These are phyloP conservation scores for Meyerozyma athensensis DNA, from an alignment of 1,139 yeast genomes.

Conservation along the genomic window DNA sequence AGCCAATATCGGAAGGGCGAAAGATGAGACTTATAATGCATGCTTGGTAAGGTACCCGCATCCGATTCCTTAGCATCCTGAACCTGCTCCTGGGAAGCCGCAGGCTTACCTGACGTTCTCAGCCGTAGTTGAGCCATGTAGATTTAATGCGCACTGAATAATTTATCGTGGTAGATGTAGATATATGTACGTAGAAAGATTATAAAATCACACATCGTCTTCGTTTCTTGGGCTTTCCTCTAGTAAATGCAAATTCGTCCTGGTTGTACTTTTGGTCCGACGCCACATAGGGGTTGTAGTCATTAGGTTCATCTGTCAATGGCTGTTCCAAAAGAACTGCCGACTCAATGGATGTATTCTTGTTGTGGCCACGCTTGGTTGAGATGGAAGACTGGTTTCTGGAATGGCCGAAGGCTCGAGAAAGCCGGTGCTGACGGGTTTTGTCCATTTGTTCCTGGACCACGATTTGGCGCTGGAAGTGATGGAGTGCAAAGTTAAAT, in stretches of 20 bases:
- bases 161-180: neutral
- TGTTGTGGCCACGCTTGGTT: conserved; percentile 23
- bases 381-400: conserved; percentile 22
- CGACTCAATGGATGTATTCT: conserved; percentile 34
- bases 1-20: conserved; percentile 54
- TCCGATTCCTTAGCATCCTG: conserved; percentile 31
- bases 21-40: conserved; percentile 60
- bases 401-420: conserved; percentile 28
- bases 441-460: conserved; percentile 36
- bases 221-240: conserved; percentile 27
- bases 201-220: conserved; percentile 33
- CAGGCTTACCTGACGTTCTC: neutral
- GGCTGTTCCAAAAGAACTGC: conserved; percentile 37
- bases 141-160: too few species aligned
- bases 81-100: neutral
- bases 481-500: conserved; percentile 51
- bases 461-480: conserved; percentile 32
- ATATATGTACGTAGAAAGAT: conserved; percentile 1
- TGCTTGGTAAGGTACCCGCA: conserved; percentile 68
- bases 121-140: neutral
- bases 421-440: conserved; percentile 30
- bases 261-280: conserved; percentile 25
- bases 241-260: conserved; percentile 41
- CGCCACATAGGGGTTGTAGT: conserved; percentile 5
- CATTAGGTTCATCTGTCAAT: conserved; percentile 5